Base-by-base conservation (phyloP, 148 eudicot genomes). In the Tetragonia tetragonoides region DNA sequence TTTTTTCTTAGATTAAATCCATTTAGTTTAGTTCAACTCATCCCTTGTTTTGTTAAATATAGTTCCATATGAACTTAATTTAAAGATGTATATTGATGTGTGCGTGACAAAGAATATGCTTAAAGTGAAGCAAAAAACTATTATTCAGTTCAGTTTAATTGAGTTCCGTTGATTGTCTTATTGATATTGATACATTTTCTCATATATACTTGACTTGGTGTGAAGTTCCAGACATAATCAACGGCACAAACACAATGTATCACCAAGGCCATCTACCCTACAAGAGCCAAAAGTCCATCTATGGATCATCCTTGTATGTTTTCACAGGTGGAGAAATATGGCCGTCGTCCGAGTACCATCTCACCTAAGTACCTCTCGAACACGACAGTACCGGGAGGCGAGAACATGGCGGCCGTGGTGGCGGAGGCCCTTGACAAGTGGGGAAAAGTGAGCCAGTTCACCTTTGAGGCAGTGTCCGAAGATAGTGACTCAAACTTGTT, bases 161-260 rank as follows among this genome's bases (percentile, higher is more conserved):
- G 34, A n/a, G n/a, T n/a, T n/a, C n/a, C n/a, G n/a, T n/a, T n/a
- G n/a, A n/a, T n/a, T n/a, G n/a, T 47, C 10, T 47, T 10, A 47
- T 47, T 14, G 10, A 47, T 14, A 47, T 47, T 10, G 6, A 7
- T 47, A 47, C 28, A 10, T 61, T 21, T 16, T 28, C 5, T 73
- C 72, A n/a, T 74, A n/a, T n/a, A n/a, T n/a, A n/a, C 41, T 15
- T 61, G 7, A 12, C 8, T 53, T 66, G 85, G 46, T 83, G 79
- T 49, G 85, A 79, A 2, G 64, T 38, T 42, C 70, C 85, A 38
- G 85, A 82, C 66, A 82, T 82, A n/a, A 74, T 79, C 76, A 79
- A 83, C 21, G 79, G 85, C 4, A 64, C 68, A 16, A 83, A 75
- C 60, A 61, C 72, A 44, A 79, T 83, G 79, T 67, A 44, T n/a